Base-by-base conservation (phyloP, 441 rosid genomes). In the Adansonia gregorii region DNA sequence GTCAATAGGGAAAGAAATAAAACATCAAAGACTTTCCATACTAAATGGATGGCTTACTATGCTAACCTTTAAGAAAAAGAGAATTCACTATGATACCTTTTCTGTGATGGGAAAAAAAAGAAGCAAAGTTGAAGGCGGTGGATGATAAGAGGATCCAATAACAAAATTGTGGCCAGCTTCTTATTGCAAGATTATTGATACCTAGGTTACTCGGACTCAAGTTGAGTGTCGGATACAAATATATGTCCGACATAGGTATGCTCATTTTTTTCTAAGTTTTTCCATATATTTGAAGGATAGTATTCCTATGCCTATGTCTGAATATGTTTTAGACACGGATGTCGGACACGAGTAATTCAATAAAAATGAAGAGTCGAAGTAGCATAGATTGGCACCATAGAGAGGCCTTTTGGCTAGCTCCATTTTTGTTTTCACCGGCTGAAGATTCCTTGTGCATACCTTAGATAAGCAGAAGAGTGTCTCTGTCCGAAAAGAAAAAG, bases 141-240 rank as follows among this genome's bases (percentile, higher is more conserved):
- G 65, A 80, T n/a, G 54, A 59, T 14, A 49, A 72, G 59, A 63
- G 41, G 73, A 71, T 76, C 61, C 54, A 14, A 31, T 5, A 8
- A 20, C n/a, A 71, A 55, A 54, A 24, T 24, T 70, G 41, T 15
- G 12, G 12, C 65, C 41, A 68, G 75, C 54, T 19, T 78, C 27
- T 49, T 63, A 45, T 66, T 4, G 39, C 35, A 15, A 68, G 19
- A 31, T 46, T 17, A 31, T 27, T 77, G 20, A 15, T 22, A 67
- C 56, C 55, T 54, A 35, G 4, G 41, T 35, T 35, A 35, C 41
- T 35, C 6, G 3, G 6, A 35, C 41, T 35, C 41, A 35, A 35
- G 41, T 35, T 35, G 41, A 35, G 41, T 35, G 41, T 35, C 41
- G 6, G 41, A 35, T 35, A 35, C 6, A 35, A 27, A 35, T 35